Base-by-base conservation (phyloP, 352 stramenopile species). In the Paralagenidium karlingii region DNA sequence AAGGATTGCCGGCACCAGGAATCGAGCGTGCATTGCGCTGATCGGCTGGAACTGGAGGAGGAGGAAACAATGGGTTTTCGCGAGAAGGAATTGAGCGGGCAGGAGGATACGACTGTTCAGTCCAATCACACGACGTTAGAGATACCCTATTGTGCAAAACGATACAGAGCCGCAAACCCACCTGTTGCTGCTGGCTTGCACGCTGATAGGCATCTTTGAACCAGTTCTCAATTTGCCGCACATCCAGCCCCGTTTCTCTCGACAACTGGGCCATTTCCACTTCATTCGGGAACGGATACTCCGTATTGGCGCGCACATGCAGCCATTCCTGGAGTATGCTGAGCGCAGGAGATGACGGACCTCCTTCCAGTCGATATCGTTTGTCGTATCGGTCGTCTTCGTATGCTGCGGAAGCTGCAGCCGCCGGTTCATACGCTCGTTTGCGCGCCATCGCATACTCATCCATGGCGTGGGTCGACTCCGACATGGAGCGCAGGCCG, bases 151-250 rank as follows among this genome's bases (percentile, higher is more conserved):
- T 13, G 16, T 9, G 16, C 19, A 22, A 7, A 22, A 36, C 16
- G 22, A 7, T 8, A 20, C 30, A 22, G 7, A 36, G 16, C 16
- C 7, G 22, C 30, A 16, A 20, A 16, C 30, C 7, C 30, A 36
- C 30, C 7, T 7, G 30, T 7, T 20, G 3, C 7, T 22, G 79
- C 39, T 89, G 88, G 77, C 80, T 91, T 38, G 91, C 87, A 33
- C 80, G 75, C 43, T 93, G 91, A 28, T 77, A 68, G 1, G 75
- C 78, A 49, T 93, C 91, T 10, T 77, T 93, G 42, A 93, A 91
- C 80, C 80, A 93, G 39, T 93, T 89, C 3, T 76, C 91, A 34
- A 94, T 70, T 56, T 94, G 80, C 55, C 89, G 89, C 78, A 91
- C 88, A 49, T 83, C 89, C 45, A 94, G 86, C 18, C 75, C 78